phyloP scores from a whole-genome alignment of 495 filamentous ascomycete species.

The Neurospora sp. region DNA sequence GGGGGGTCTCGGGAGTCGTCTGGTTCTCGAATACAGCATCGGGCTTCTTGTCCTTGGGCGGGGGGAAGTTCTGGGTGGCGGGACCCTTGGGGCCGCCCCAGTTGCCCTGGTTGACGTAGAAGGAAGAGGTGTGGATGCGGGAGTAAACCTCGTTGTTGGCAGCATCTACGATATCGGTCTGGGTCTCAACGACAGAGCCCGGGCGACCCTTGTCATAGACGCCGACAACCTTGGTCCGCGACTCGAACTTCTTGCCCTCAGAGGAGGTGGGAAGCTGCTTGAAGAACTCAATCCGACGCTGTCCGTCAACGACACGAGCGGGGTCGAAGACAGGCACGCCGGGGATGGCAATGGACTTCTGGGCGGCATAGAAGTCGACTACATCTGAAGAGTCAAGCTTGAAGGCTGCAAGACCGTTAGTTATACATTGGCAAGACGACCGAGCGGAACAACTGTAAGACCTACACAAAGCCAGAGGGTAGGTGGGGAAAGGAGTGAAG shows the following conservation, averaged over 20 bases:
- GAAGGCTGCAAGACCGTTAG: constrained; percentile 48
- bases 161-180: constrained; percentile 65
- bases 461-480: constrained; percentile 71
- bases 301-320: constrained; percentile 69
- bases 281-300: constrained; percentile 67
- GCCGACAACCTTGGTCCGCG: constrained; percentile 69
- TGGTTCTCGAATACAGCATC: constrained; percentile 62
- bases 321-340: constrained; percentile 70
- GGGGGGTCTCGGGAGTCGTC: constrained; percentile 58
- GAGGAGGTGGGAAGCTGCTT: constrained; percentile 69
- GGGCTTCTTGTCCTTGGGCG: constrained; percentile 61
- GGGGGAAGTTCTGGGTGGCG: constrained; percentile 60
- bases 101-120: constrained; percentile 73
- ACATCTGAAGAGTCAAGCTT: constrained; percentile 70
- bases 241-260: constrained; percentile 62
- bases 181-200: constrained; percentile 71
- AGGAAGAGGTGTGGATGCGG: constrained; percentile 55
- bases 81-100: constrained; percentile 92
- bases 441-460: neutral
- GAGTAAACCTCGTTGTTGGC: constrained; percentile 61
- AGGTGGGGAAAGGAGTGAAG: constrained; percentile 81
- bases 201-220: constrained; percentile 89
- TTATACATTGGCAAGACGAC: neutral
- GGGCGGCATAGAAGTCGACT: constrained; percentile 71
- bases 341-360: constrained; percentile 52